phyloP scores from a whole-genome alignment of 2,329 filamentous ascomycete species.

The Rutstroemia sp. region DNA sequence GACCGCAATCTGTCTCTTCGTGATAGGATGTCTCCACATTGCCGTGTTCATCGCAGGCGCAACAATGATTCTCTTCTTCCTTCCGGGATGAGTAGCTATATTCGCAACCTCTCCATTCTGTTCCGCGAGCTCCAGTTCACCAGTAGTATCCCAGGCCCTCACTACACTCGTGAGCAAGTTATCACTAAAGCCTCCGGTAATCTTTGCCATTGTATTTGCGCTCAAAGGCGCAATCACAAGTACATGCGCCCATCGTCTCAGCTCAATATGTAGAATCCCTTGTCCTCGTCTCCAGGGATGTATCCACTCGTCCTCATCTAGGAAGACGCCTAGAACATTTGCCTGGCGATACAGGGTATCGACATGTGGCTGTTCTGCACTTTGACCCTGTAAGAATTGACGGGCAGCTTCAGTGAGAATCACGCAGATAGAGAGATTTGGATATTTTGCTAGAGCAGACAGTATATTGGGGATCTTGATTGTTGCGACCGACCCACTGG shows the following conservation, averaged over 20 bases:
- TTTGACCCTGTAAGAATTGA: constrained; percentile 71
- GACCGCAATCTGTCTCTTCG: constrained; percentile 59
- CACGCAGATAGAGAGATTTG: constrained; percentile 69
- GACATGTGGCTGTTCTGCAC: constrained; percentile 67
- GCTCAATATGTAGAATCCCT: constrained; percentile 84
- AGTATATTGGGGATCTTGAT: constrained; percentile 74
- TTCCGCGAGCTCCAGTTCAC: constrained; percentile 9
- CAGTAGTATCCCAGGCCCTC: constrained; percentile 73
- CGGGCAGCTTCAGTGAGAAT: constrained; percentile 68
- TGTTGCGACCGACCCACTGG: constrained; percentile 72
- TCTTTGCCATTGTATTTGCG: constrained; percentile 81
- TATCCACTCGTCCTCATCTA: constrained; percentile 80
- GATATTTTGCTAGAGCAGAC: constrained; percentile 44
- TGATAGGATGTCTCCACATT: constrained; percentile 86
- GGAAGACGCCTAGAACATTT: constrained; percentile 74
- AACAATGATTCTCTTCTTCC: constrained; percentile 63
- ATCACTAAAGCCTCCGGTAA: constrained; percentile 70
- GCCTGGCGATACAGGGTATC: constrained; percentile 49
- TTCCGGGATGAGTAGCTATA: constrained; percentile 16
- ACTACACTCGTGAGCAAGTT: constrained; percentile 67
- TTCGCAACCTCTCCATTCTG: constrained; percentile 11
- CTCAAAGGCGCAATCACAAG: constrained; percentile 74
- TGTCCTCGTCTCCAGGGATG: constrained; percentile 69
- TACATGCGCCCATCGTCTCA: constrained; percentile 74
- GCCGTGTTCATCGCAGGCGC: constrained; percentile 82